These are phyloP conservation scores for Penicillium hordei DNA, from an alignment of 2,329 filamentous ascomycete genomes.

Conservation along the genomic window DNA sequence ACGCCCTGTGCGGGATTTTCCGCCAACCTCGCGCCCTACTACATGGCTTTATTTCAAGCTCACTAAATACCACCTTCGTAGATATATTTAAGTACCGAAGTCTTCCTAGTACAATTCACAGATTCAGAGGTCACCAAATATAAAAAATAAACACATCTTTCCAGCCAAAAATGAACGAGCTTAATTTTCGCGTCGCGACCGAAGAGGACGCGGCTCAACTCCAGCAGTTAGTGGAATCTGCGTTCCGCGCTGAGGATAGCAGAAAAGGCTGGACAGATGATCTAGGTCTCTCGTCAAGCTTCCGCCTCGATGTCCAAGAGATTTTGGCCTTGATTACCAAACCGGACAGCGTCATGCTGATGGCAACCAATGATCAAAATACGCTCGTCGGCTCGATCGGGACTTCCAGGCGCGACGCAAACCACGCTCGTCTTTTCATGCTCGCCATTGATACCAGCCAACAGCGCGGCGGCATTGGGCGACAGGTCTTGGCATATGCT, in stretches of 20 bases:
- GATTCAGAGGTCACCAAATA: too few relatives aligned
- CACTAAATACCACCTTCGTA: background rate
- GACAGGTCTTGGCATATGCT: conserved; percentile 29
- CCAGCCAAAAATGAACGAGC: conserved; percentile 16
- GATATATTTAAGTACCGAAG: background rate
- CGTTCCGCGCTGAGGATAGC: conserved; percentile 44
- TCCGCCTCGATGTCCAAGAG: conserved; percentile 25
- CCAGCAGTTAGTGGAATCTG: conserved; percentile 41
- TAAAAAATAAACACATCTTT: background rate
- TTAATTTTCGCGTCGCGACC: conserved; percentile 43
- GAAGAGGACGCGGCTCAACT: conserved; percentile 38
- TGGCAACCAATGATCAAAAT: conserved; percentile 17
- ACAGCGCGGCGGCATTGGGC: conserved; percentile 27
- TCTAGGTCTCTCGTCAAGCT: conserved; percentile 28
- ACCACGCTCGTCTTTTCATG: conserved; percentile 25
- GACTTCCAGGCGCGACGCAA: conserved; percentile 15
- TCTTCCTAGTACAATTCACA: background rate
- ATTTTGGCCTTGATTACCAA: conserved; percentile 29
- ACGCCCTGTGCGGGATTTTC: conserved; percentile 3
- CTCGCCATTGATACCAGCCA: conserved; percentile 24
- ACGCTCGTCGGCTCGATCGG: conserved; percentile 24
- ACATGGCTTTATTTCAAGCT: background rate
- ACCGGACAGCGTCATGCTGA: conserved; percentile 29
- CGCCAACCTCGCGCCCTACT: background rate
- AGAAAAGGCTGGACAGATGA: conserved; percentile 40